Conservation (phyloP, 2,329 filamentous ascomycete genomes). For the Curvularia hawaiiensis region DNA sequence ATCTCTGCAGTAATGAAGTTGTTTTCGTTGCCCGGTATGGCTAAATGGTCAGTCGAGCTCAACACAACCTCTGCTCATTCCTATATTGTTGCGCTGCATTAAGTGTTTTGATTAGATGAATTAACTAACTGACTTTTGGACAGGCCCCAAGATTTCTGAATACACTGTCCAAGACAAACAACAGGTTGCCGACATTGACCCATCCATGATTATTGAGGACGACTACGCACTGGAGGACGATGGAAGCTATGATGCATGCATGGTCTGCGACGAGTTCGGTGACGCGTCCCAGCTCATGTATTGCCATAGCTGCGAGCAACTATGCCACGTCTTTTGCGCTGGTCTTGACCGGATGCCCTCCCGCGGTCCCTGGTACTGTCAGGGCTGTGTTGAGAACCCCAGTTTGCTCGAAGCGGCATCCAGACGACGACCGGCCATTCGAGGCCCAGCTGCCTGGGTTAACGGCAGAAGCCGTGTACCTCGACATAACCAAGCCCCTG, state of each 20-base stretch:
- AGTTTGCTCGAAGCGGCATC: slow-evolving; percentile 46
- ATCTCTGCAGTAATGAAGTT: slow-evolving; percentile 23
- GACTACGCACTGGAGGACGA: slow-evolving; percentile 63
- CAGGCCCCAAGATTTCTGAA: slow-evolving; percentile 62
- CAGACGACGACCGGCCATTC: slow-evolving; percentile 28
- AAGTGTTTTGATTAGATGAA: slow-evolving; percentile 7
- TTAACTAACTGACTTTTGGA: slow-evolving; percentile 17
- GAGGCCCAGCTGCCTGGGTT: slow-evolving; percentile 41
- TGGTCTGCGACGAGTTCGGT: slow-evolving; percentile 80
- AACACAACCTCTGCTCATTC: slow-evolving; percentile 25
- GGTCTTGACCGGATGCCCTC: slow-evolving; percentile 77
- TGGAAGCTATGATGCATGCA: slow-evolving; percentile 68
- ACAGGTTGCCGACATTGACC: slow-evolving; percentile 88
- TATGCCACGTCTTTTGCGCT: slow-evolving; percentile 91
- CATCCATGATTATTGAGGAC: slow-evolving; percentile 74
- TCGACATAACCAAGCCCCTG: slow-evolving; percentile 38
- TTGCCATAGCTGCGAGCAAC: slow-evolving; percentile 88
- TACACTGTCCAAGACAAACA: slow-evolving; percentile 79
- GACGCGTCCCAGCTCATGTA: slow-evolving; percentile 84
- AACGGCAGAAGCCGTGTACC: slow-evolving; percentile 38
- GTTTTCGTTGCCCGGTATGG: slow-evolving; percentile 29
- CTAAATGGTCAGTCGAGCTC: slow-evolving; percentile 41
- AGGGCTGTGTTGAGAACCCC: slow-evolving; percentile 67
- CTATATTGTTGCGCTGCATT: slow-evolving; percentile 11
- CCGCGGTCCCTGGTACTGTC: slow-evolving; percentile 83